Conservation (phyloP, 2,329 filamentous ascomycete species). For the Venturia effusa region DNA sequence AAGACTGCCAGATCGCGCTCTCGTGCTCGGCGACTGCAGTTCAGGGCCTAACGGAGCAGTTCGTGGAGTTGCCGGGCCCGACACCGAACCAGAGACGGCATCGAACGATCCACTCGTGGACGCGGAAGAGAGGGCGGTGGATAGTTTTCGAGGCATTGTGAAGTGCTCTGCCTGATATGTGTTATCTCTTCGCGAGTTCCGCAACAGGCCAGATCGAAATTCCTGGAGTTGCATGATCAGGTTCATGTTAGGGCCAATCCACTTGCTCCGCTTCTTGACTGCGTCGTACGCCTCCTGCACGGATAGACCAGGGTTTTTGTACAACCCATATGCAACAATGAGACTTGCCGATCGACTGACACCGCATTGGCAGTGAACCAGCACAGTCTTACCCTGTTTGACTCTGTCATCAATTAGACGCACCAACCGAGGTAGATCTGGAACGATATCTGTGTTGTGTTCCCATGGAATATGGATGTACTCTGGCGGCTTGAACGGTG, state of each 20-base stretch:
- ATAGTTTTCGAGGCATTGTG: slow-evolving; percentile 32
- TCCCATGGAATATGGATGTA: slow-evolving; percentile 86
- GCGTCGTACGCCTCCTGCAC: slow-evolving; percentile 77
- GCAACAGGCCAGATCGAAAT: slow-evolving; percentile 41
- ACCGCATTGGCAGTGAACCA: slow-evolving; percentile 79
- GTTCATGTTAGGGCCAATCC: slow-evolving; percentile 89
- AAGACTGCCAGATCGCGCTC: slow-evolving; percentile 33
- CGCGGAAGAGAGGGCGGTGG: slow-evolving; percentile 1
- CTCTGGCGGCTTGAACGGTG: slow-evolving; percentile 46
- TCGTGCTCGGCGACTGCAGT: slow-evolving; percentile 22
- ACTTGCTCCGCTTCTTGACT: slow-evolving; percentile 69
- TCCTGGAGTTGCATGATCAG: slow-evolving; percentile 83
- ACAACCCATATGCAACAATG: slow-evolving; percentile 77
- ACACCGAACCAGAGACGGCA: background rate
- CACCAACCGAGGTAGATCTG: slow-evolving; percentile 64
- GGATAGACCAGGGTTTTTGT: slow-evolving; percentile 62
- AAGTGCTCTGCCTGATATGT: slow-evolving; percentile 14
- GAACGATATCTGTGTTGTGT: slow-evolving; percentile 76
- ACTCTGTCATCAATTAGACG: slow-evolving; percentile 65
- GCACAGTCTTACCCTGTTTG: slow-evolving; percentile 62
- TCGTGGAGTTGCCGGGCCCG: slow-evolving; percentile 29
- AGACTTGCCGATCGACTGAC: slow-evolving; percentile 76
- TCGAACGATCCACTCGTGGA: slow-evolving; percentile 9
- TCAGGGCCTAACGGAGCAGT: slow-evolving; percentile 50
- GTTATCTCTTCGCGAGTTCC: slow-evolving; percentile 6